Conservation (phyloP, 1,139 yeast species). For the Saccharomyces hybrid region DNA sequence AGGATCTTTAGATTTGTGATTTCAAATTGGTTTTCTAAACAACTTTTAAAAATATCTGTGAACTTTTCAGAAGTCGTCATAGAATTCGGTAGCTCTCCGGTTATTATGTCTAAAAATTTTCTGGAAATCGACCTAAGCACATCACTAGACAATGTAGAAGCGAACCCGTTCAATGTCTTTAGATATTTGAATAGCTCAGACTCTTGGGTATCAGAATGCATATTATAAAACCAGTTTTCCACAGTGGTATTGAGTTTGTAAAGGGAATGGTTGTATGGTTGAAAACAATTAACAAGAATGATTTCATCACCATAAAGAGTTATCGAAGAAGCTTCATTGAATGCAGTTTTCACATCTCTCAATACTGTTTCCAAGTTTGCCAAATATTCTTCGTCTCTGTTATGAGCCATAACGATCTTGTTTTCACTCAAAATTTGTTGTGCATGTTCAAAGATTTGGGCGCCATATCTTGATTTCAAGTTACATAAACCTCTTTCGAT, state of each 20-base stretch:
- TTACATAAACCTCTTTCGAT: conserved; percentile 16
- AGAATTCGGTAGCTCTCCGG: conserved; percentile 16
- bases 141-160: conserved; percentile 21
- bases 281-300: conserved; percentile 24
- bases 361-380: conserved; percentile 28
- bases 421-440: conserved; percentile 23
- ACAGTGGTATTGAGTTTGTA: conserved; percentile 23
- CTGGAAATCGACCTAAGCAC: conserved; percentile 13
- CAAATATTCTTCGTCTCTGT: conserved; percentile 19
- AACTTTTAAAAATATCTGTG: conserved; percentile 32
- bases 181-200: conserved; percentile 13
- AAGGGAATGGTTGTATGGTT: conserved; percentile 23
- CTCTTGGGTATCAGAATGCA: conserved; percentile 6
- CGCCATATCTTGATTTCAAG: conserved; percentile 22
- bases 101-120: conserved; percentile 19
- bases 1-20: conserved; percentile 26
- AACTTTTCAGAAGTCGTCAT: conserved; percentile 27
- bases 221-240: conserved; percentile 24
- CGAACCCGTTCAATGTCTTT: conserved; percentile 22
- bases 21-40: conserved; percentile 31
- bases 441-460: conserved; percentile 20
- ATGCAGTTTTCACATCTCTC: conserved; percentile 53
- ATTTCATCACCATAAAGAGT: conserved; percentile 27
- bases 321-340: conserved; percentile 48
- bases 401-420: conserved; percentile 16